phyloP scores from a whole-genome alignment of 2,329 filamentous ascomycete genomes.

The Fusarium sp. region DNA sequence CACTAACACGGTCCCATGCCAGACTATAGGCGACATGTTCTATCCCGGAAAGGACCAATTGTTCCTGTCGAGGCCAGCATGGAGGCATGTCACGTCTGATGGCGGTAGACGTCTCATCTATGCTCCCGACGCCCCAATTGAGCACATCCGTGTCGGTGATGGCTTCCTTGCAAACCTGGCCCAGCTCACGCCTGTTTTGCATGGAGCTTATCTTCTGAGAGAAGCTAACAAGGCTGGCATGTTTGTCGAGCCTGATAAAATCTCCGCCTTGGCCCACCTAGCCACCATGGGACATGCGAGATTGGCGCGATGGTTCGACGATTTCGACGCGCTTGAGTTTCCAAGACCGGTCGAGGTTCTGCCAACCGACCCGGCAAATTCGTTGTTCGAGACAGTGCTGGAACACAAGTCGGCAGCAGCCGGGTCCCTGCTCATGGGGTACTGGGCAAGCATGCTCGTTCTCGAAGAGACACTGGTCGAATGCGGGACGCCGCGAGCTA shows the following conservation, averaged over 20 bases:
- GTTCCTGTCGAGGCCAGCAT: constrained; percentile 50
- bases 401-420: constrained; percentile 46
- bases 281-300: constrained; percentile 44
- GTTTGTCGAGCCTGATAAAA: constrained; percentile 42
- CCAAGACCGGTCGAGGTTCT: constrained; percentile 41
- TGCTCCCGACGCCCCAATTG: constrained; percentile 30
- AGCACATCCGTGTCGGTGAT: constrained; percentile 44
- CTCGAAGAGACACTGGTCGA: constrained; percentile 50
- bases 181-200: constrained; percentile 48
- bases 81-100: constrained; percentile 48
- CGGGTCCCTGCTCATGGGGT: constrained; percentile 49
- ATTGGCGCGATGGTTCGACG: constrained; percentile 47
- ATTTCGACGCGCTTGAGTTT: constrained; percentile 37
- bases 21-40: constrained; percentile 54
- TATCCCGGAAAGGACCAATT: constrained; percentile 47
- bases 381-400: constrained; percentile 48
- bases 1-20: constrained; percentile 34
- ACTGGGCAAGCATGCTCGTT: constrained; percentile 53
- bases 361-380: constrained; percentile 42
- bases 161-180: constrained; percentile 48
- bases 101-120: constrained; percentile 41
- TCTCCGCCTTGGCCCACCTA: constrained; percentile 43
- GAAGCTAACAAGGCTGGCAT: constrained; percentile 43
- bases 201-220: constrained; percentile 46
- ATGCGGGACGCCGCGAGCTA: constrained; percentile 41